Percentiles rank a stretch among this genome's conserved stretches.
Conservation (phyloP, 2,329 filamentous ascomycete species). For the Sporothrix euskadiensis region DNA sequence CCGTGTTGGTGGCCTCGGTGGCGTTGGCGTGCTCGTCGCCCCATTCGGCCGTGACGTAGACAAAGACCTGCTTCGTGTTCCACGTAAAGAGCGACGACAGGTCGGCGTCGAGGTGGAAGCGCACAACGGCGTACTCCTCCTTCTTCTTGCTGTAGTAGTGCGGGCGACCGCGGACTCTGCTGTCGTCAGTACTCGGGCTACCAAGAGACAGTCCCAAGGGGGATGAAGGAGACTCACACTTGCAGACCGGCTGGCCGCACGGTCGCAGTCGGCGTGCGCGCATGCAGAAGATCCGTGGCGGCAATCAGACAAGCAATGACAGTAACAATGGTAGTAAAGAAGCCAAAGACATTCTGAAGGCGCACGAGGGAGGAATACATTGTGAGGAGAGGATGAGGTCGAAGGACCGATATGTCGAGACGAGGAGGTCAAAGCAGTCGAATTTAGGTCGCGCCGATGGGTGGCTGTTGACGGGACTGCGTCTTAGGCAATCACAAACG, state of each 20-base stretch:
- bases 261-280: slow-evolving; percentile 63
- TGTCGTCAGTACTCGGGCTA: neutral
- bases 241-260: slow-evolving; percentile 75
- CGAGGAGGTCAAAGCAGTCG: neutral
- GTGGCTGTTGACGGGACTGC: neutral
- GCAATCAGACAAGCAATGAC: slow-evolving; percentile 78
- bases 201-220: neutral
- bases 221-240: slow-evolving; percentile 60
- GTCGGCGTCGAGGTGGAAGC: slow-evolving; percentile 90
- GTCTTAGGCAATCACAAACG: too few species aligned
- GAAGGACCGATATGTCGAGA: neutral
- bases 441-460: too few species aligned
- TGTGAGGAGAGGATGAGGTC: slow-evolving; percentile 36
- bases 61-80: slow-evolving; percentile 98
- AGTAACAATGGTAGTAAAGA: slow-evolving; percentile 94
- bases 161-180: slow-evolving; percentile 82
- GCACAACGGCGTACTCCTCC: slow-evolving; percentile 93
- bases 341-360: slow-evolving; percentile 90
- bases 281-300: slow-evolving; percentile 69
- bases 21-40: slow-evolving; percentile 40
- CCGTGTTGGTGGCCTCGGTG: slow-evolving; percentile 59
- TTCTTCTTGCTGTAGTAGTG: slow-evolving; percentile 92
- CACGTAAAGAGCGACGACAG: slow-evolving; percentile 92
- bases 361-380: slow-evolving; percentile 91
- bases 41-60: slow-evolving; percentile 88